Base-by-base conservation (phyloP, 1,284 basidiomycete genomes). In the Austroboletus niveus region DNA sequence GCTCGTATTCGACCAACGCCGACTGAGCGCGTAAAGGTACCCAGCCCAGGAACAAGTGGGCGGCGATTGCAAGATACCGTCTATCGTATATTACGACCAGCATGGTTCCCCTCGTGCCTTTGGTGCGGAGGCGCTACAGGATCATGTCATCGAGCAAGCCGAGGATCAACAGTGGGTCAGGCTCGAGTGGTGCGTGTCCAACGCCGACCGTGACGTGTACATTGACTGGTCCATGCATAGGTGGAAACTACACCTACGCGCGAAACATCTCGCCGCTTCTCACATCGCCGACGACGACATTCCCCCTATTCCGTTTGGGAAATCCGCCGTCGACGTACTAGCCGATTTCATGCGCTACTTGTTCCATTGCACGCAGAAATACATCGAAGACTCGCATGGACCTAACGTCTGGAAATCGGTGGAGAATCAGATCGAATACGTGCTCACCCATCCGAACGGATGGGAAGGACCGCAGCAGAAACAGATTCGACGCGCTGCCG, bases 191-290 rank as follows among this genome's bases (percentile, higher is more conserved):
- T 81, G 55, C 57, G 29, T 52, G 29, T 42, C 12, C 42, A 3
- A 10, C 12, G 31, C 5, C 14, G n/a, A 17, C 7, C 17, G 15
- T 8, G 7, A 15, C 8, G 3, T 29, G 5, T 17, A 7, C 8
- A n/a, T 2, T 31, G 14, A 42, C 15, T 1, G 38, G 11, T 4
- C 24, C 22, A 8, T 29, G 31, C n/a, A 15, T 20, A 84, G 81
- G 82, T 84, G 82, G 70, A 84, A 84, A 59, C 62, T 84, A 0
- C 75, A 81, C 56, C 63, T 84, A 3, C 73, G 77, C 1, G 76
- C 77, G 5, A 57, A 57, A n/a, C 65, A 69, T 17, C 59, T 72
- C 36, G 62, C 53, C 45, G 58, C 59, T 1, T 53, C 58, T 31
- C 61, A 64, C 44, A 62, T 65, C n/a, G 56, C 58, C 8, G 53